Evolutionary conservation across 352 stramenopile genomes (phyloP), one percentile per base, ranked within the genome.

Genomic region (Thraustochytrium striatum): DNA sequence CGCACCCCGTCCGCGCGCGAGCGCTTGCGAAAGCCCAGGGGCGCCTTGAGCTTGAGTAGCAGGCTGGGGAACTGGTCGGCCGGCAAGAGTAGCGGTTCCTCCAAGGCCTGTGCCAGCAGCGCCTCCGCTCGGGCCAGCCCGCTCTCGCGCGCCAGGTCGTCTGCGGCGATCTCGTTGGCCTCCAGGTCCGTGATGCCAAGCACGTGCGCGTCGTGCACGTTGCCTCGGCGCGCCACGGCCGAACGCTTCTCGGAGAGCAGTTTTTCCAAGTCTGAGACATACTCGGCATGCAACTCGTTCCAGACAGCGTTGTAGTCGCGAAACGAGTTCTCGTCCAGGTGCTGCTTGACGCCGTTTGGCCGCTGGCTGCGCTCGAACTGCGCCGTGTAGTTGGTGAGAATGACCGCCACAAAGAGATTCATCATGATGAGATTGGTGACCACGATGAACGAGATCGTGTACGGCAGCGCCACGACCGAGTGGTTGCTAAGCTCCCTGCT

Each of bases 401-500:
- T 78, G 25, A 78, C 68, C 19, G 68, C 68, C 32, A 78, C 68
- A 47, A 78, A 78, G 68, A 78, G 68, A 43, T 78, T 78, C n/a
- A 78, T 38, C 19, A 78, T 21, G 28, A 78, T 78, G 25, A 78
- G 41, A 8, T 68, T n/a, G 21, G 39, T 53, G 5, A 78, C 25
- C 33, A 78, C 8, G n/a, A 78, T 36, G 43, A 78, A 78, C n/a
- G 55, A 69, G 16, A 78, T 41, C 0, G 32, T 25, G 25, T 44
- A 78, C 43, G 47, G 36, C 2, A 68, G n/a, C 9, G 68, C 68
- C 35, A 50, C 47, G n/a, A n/a, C 13, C 13, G 19, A 30, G 28
- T 21, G 30, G 16, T 30, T 52, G 16, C 43, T 19, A 41, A 69
- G 55, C 58, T 92, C 87, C 82, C 90, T 87, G 87, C 91, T 91